Conservation (phyloP, 768 basidiomycete genomes). For the Auricularia sp. region DNA sequence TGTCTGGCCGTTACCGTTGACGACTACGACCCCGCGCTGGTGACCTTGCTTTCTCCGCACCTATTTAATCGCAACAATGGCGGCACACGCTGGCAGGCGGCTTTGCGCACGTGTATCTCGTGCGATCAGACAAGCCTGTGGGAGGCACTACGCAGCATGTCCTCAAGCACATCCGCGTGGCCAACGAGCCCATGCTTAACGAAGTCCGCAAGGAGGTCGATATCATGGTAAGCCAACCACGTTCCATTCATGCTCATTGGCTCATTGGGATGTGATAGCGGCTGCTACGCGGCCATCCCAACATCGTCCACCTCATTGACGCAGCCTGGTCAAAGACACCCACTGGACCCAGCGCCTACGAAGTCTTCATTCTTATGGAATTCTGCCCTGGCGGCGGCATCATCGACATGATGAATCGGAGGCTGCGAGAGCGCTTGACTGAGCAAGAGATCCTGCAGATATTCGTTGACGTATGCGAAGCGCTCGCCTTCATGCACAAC, state of each 20-base stretch:
- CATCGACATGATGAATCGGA: slow-evolving; percentile 99
- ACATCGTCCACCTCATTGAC: slow-evolving; percentile 93
- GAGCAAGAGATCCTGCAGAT: slow-evolving; percentile 96
- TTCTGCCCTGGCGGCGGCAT: slow-evolving; percentile 95
- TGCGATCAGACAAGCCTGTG: slow-evolving; percentile 74
- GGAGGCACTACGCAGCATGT: slow-evolving; percentile 92
- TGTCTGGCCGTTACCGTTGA: too few species aligned
- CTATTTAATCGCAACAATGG: slow-evolving; percentile 4
- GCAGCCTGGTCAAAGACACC: slow-evolving; percentile 82
- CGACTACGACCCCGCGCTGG: not conserved
- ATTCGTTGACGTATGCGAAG: slow-evolving; percentile 92
- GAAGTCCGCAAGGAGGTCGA: slow-evolving; percentile 98
- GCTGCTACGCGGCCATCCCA: slow-evolving; percentile 83
- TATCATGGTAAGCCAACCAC: slow-evolving; percentile 68
- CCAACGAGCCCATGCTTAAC: slow-evolving; percentile 77
- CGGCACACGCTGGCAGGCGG: slow-evolving; percentile 51
- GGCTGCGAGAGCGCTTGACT: slow-evolving; percentile 85
- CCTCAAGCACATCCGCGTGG: slow-evolving; percentile 89
- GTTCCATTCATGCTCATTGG: slow-evolving; percentile 18
- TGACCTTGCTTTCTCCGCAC: slow-evolving; percentile 1
- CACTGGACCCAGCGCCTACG: slow-evolving; percentile 57
- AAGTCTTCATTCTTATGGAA: slow-evolving; percentile 99
- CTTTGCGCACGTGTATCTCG: slow-evolving; percentile 96
- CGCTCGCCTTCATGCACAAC: slow-evolving; percentile 86
- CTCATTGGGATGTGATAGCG: slow-evolving; percentile 39